A percentile compares a stretch with the other conserved stretches of the same genome.
phyloP scores from a whole-genome alignment of 2,329 filamentous ascomycete species.

The Penicillium sp. region DNA sequence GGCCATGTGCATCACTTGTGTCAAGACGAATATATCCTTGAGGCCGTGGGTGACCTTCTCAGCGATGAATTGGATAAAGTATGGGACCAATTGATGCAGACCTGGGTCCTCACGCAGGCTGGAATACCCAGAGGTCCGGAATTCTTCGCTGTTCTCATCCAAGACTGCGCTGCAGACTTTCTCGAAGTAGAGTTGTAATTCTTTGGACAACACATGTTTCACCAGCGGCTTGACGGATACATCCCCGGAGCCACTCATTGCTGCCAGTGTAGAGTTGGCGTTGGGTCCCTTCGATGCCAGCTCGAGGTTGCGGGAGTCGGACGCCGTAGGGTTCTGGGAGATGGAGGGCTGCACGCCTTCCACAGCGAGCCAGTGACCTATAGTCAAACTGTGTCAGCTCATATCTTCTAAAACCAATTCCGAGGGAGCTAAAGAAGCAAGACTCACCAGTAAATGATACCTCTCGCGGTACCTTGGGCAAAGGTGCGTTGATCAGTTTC shows the following conservation, averaged over 20 bases:
- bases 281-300: slow-evolving; percentile 87
- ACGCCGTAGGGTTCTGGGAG: slow-evolving; percentile 89
- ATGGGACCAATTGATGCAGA: slow-evolving; percentile 91
- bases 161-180: slow-evolving; percentile 89
- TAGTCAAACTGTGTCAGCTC: slow-evolving; percentile 7
- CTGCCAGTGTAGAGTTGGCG: slow-evolving; percentile 82
- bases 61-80: slow-evolving; percentile 93
- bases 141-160: slow-evolving; percentile 84
- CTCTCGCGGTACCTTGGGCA: slow-evolving; percentile 93
- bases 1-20: slow-evolving; percentile 89
- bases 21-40: slow-evolving; percentile 85
- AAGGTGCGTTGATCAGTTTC: slow-evolving; percentile 93
- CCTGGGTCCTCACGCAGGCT: slow-evolving; percentile 88
- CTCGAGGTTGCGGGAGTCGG: slow-evolving; percentile 81
- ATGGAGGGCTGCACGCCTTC: slow-evolving; percentile 97
- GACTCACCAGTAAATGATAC: slow-evolving; percentile 82
- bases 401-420: too few relatives aligned
- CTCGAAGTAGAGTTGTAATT: slow-evolving; percentile 95
- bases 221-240: slow-evolving; percentile 85
- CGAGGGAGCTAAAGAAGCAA: background rate
- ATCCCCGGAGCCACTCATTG: slow-evolving; percentile 81
- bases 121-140: slow-evolving; percentile 82
- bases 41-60: slow-evolving; percentile 95
- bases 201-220: slow-evolving; percentile 94
- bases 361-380: slow-evolving; percentile 95